A percentile compares a stretch with the other conserved stretches of the same genome.
Conservation (phyloP, 306 rosid genomes). For the Lathyrus oleraceus region DNA sequence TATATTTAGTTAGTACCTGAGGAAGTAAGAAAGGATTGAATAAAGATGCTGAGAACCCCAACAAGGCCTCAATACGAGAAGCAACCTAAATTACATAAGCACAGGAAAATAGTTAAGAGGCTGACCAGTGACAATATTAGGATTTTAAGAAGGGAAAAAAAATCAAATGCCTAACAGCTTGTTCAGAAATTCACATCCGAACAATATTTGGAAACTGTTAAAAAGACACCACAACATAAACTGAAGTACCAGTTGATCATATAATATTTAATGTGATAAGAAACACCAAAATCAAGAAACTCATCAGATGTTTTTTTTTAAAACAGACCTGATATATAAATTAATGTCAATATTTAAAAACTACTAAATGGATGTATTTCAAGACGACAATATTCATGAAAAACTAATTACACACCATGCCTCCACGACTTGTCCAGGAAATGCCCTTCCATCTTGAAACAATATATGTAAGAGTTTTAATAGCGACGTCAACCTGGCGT, state of each 20-base stretch:
- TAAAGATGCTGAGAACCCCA: conserved; percentile 65
- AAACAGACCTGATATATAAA: neutral
- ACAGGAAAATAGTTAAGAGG: neutral
- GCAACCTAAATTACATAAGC: conserved; percentile 57
- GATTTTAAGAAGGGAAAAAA: neutral
- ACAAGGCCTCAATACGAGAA: conserved; percentile 58
- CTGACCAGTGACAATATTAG: neutral
- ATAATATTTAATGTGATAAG: neutral
- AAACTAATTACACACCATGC: conserved; percentile 59
- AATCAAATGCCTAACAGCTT: neutral
- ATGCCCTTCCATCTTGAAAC: conserved; percentile 64
- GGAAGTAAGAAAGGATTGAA: conserved; percentile 75
- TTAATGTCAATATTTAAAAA: conserved; percentile 5
- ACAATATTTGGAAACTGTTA: conserved; percentile 23
- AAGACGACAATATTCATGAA: conserved; percentile 3
- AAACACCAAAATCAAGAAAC: neutral
- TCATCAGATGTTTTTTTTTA: no score
- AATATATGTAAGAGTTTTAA: conserved; percentile 46
- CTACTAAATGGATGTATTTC: conserved; percentile 17
- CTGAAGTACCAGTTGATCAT: neutral
- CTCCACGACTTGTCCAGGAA: conserved; percentile 87
- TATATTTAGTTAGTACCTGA: conserved; percentile 47
- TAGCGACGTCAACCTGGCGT: conserved; percentile 61
- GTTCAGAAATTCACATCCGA: conserved; percentile 8
- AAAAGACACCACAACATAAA: neutral